Base-by-base conservation (phyloP, 768 basidiomycete genomes). In the Tulasnella sp. region DNA sequence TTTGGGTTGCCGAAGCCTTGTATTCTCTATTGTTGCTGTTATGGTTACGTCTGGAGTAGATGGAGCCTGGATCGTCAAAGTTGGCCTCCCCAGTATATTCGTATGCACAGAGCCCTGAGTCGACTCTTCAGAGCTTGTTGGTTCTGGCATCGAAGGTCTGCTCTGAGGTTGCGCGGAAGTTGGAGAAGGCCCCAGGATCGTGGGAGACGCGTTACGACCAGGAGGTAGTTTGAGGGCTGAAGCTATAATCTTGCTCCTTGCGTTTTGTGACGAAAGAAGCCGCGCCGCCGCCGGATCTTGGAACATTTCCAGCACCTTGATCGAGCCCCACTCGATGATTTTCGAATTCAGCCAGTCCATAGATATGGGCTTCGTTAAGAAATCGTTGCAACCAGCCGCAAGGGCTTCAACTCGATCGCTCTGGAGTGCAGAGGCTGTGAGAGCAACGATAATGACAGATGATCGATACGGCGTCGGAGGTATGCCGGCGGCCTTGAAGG, bases 291-390 rank as follows among this genome's bases (percentile, higher is more conserved):
- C 76, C 60, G 85, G 73, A 68, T 90, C 88, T 10, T 88, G 89
- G 85, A 88, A 92, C 86, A 90, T 91, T 68, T 91, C 88, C 59
- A 92, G 68, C 4, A 88, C 88, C 69, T 92, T 92, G 73, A 99
- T 98, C 2, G 91, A 95, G 0, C 96, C 96, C 96, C 96, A 99
- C 71, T 99, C 96, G 62, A 95, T 89, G 69, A 98, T 94, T 76
- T 99, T 99, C 75, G 85, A 89, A 70, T 97, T 92, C 53, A 99
- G 76, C 96, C 96, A 99, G 47, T 86, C 77, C 27, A 96, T 76
- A 5, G 89, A 91, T 29, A 99, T 95, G 0, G 96, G 96, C 68
- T 99, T 99, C 43, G 94, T 98, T 51, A 99, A 72, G 73, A 98
- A 99, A 70, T 99, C 96, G 67, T 99, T 98, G 73, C 96, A 99